Evolutionary conservation across 495 filamentous ascomycete genomes (phyloP).

Genomic region (Cercophora samala): DNA sequence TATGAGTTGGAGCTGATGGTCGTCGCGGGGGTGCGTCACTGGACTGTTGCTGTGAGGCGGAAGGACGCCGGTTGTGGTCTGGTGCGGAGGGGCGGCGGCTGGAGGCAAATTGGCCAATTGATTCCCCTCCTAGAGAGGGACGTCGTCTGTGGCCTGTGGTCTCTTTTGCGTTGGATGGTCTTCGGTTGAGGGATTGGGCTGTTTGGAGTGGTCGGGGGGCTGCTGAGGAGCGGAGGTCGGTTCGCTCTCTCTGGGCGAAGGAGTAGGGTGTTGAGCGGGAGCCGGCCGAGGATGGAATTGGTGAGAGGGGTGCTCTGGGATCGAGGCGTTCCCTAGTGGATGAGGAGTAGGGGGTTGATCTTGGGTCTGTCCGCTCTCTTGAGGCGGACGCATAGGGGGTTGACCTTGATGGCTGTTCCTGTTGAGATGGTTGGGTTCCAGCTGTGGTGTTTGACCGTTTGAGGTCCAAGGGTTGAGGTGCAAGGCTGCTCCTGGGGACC

Average conservation of each 20-base stretch:
- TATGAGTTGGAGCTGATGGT: background rate
- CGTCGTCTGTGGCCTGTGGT: background rate
- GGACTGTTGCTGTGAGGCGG: background rate
- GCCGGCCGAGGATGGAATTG: background rate
- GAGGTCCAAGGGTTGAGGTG: slow-evolving; percentile 1
- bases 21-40: too few species aligned
- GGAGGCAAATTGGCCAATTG: background rate
- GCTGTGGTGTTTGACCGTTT: background rate
- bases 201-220: background rate
- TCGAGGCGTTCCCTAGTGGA: background rate
- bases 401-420: background rate
- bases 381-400: background rate
- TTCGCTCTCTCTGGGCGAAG: background rate
- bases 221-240: background rate
- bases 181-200: background rate
- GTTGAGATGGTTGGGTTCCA: background rate
- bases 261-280: background rate
- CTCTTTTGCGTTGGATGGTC: background rate
- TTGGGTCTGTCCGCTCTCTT: background rate
- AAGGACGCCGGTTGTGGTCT: background rate
- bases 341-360: background rate
- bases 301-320: background rate
- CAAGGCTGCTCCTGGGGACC: slow-evolving; percentile 7
- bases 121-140: background rate
- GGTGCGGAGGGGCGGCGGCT: background rate